Evolutionary conservation across 306 rosid genomes (phyloP), one percentile per base, ranked within the genome.

Genomic region (Fragaria iinumae): DNA sequence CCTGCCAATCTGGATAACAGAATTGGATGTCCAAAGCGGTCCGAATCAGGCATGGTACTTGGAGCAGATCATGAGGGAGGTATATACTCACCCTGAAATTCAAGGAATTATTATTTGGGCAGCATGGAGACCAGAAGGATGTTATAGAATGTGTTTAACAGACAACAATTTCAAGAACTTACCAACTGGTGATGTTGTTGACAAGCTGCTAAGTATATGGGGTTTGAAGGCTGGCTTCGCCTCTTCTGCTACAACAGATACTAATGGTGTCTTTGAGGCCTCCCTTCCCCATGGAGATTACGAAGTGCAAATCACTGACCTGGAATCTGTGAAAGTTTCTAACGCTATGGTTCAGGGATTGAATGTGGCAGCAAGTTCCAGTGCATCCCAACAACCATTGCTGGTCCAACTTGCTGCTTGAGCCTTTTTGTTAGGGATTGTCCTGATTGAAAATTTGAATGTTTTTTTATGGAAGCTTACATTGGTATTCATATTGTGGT

Each of bases 101-200:
- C 41, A 69, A 7, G 98, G 98, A 7, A 90, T 91, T 9, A 80
- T 91, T 14, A 59, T 91, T 70, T 94, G 97, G 96, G 74, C 93
- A 62, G 86, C 83, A 45, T 80, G 89, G 88, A 47, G 73, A 9
- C 87, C 93, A 16, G 5, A 66, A 45, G 93, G 91, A 47, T 90
- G 96, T 69, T 88, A 80, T 39, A 55, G 56, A 12, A 83, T 87
- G 85, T 90, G 97, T 45, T 84, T 93, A 55, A 84, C 88, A 10
- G 97, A 93, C 45, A 85, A 75, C 77, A 87, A 86, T 63, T 93
- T 91, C 86, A 76, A 23, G 18, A 93, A 93, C 85, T 79, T 91
- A 50, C 80, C 89, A 1, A 85, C 90, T 0, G 97, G 98, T 20
- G 39, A 86, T 56, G 91, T 87, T 73, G 93, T 93, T 4, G 98